Conservation (phyloP, 208 protist species). For the Trypanosoma boissoni region DNA sequence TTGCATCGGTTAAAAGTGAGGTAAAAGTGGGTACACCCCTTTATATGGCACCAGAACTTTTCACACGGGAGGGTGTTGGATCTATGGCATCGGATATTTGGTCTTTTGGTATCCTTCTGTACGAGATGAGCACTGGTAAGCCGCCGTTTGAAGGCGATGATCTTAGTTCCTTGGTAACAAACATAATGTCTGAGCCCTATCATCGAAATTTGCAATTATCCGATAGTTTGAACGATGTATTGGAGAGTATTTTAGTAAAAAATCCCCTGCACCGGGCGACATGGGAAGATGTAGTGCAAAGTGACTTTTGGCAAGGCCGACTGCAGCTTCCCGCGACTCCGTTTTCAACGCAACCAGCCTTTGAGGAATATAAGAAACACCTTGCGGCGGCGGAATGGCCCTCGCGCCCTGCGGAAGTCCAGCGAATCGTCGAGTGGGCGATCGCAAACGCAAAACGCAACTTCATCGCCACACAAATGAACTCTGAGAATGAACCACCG, state of each 20-base stretch:
- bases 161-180: conserved; percentile 88
- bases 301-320: conserved; percentile 78
- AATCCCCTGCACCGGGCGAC: conserved; percentile 70
- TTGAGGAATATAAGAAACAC: conserved; percentile 39
- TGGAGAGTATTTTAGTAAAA: conserved; percentile 74
- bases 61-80: conserved; percentile 56
- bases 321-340: conserved; percentile 20
- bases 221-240: conserved; percentile 63
- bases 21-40: conserved; percentile 70
- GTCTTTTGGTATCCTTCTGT: conserved; percentile 92
- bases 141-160: conserved; percentile 94
- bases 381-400: conserved; percentile 6
- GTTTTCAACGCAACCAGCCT: conserved; percentile 60
- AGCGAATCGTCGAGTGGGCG: conserved; percentile 19
- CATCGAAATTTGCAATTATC: conserved; percentile 33
- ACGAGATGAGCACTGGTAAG: conserved; percentile 85
- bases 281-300: conserved; percentile 74
- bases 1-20: conserved; percentile 25
- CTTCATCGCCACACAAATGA: conserved; percentile 22
- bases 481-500: conserved; percentile 2
- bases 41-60: conserved; percentile 95
- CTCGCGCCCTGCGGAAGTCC: conserved; percentile 1
- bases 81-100: conserved; percentile 93
- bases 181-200: conserved; percentile 68
- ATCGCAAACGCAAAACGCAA: conserved; percentile 27